A percentile compares a stretch with the other conserved stretches of the same genome.
These are phyloP conservation scores for Ophiostoma triangulosporum DNA, from an alignment of 2,329 filamentous ascomycete species.

Conservation along the genomic window DNA sequence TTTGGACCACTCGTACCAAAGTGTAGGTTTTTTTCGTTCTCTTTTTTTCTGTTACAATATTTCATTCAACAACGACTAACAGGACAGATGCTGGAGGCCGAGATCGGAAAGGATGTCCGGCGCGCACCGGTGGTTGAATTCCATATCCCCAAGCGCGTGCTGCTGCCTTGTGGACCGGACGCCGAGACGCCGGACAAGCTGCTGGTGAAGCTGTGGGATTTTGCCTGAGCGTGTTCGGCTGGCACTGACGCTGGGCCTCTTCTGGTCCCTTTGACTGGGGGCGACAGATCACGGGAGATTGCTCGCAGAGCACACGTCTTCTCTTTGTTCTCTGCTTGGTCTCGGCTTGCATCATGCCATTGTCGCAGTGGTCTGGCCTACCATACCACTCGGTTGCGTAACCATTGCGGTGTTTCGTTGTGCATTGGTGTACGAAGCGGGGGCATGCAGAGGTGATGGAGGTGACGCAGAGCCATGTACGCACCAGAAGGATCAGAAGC, in stretches of 20 bases:
- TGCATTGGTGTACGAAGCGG: not conserved
- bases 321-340: not conserved
- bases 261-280: too few relatives aligned
- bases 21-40: conserved; percentile 34
- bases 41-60: not conserved
- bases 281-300: too few relatives aligned
- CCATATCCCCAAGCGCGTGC: conserved; percentile 80
- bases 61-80: not conserved
- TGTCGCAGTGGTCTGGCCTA: not conserved
- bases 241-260: not conserved
- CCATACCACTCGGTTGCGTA: not conserved
- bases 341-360: not conserved
- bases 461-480: too few relatives aligned
- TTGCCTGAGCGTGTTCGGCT: conserved; percentile 20
- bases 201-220: conserved; percentile 49
- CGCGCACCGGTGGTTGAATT: conserved; percentile 84
- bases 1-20: conserved; percentile 81
- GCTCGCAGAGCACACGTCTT: not conserved
- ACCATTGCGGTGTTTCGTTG: not conserved
- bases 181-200: conserved; percentile 38
- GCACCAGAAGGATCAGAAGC: too few relatives aligned
- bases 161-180: conserved; percentile 39
- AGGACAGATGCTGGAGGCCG: conserved; percentile 57
- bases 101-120: conserved; percentile 70
- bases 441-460: not conserved